Percentiles rank a stretch among this genome's conserved stretches.
Evolutionary conservation across 129 eudicot species (phyloP).

Genomic region (Scalesia atractyloides): DNA sequence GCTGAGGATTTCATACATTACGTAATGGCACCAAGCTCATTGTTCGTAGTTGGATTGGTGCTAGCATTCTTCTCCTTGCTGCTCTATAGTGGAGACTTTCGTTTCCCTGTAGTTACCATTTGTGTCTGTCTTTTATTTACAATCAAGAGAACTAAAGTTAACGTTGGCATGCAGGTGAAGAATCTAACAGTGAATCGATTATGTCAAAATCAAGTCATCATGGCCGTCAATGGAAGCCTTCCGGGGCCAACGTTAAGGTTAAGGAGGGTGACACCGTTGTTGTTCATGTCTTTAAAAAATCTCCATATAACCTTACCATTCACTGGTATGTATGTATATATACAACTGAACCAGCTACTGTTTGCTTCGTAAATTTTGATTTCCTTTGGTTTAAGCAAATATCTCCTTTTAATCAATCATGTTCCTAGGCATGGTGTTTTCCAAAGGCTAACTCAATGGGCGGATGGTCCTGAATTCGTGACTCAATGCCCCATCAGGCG

Average conservation of each 20-base stretch:
- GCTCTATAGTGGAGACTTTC: no score
- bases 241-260: slow-evolving; percentile 71
- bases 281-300: slow-evolving; percentile 62
- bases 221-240: slow-evolving; percentile 62
- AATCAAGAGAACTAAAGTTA: slow-evolving; percentile 1
- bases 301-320: slow-evolving; percentile 71
- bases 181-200: slow-evolving; percentile 49
- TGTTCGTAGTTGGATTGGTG: no score
- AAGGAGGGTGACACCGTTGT: slow-evolving; percentile 67
- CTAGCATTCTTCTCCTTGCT: no score
- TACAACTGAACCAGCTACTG: no score
- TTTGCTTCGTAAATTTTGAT: no score
- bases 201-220: slow-evolving; percentile 54
- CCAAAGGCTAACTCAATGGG: slow-evolving; percentile 62
- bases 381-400: no score
- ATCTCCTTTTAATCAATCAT: no score
- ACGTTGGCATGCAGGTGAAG: slow-evolving; percentile 39
- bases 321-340: slow-evolving; percentile 53
- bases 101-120: no score
- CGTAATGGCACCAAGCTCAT: no score
- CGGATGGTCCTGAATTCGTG: slow-evolving; percentile 63
- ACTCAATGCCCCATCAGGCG: slow-evolving; percentile 76
- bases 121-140: no score
- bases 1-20: no score
- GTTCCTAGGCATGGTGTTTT: slow-evolving; percentile 65